phyloP scores from a whole-genome alignment of 352 stramenopile species.

The Pythium brassicae region DNA sequence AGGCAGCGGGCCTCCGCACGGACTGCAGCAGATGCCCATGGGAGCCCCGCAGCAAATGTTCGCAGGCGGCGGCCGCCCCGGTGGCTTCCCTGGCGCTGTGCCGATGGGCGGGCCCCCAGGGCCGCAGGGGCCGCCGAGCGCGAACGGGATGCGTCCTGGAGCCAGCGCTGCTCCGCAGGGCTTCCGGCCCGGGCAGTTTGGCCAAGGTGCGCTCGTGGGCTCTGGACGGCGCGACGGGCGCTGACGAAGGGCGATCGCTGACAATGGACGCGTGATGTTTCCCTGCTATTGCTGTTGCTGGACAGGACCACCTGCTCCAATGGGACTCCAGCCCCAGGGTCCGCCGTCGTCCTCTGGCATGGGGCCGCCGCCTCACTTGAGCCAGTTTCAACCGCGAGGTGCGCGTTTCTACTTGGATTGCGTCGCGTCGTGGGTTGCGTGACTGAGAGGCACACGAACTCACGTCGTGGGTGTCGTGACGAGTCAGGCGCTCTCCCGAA shows the following conservation, averaged over 20 bases:
- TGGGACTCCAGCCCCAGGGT: constrained; percentile 8
- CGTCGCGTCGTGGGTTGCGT: too few species aligned
- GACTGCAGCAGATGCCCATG: constrained; percentile 10
- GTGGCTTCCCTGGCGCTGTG: constrained; percentile 17
- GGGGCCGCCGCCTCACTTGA: constrained; percentile 25
- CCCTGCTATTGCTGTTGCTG: not conserved
- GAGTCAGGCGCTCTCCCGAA: constrained; percentile 14
- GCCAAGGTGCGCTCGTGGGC: not conserved
- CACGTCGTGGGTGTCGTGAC: not conserved
- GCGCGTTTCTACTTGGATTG: not conserved
- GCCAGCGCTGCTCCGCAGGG: constrained; percentile 8
- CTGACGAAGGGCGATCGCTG: too few species aligned
- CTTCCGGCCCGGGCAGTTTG: constrained; percentile 22
- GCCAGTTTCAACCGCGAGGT: constrained; percentile 35
- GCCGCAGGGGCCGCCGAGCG: constrained; percentile 17
- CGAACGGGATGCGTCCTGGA: constrained; percentile 8
- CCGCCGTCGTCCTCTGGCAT: constrained; percentile 33
- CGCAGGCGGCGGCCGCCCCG: constrained; percentile 4
- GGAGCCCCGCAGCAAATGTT: constrained; percentile 9
- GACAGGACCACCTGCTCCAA: constrained; percentile 7
- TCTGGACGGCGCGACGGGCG: too few species aligned
- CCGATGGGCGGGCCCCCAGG: too few species aligned
- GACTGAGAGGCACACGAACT: not conserved
- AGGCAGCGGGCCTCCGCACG: constrained; percentile 2
- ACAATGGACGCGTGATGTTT: too few species aligned